These are phyloP conservation scores for Mycosphaerelloides madeirae DNA, from an alignment of 2,329 filamentous ascomycete species.

Conservation along the genomic window DNA sequence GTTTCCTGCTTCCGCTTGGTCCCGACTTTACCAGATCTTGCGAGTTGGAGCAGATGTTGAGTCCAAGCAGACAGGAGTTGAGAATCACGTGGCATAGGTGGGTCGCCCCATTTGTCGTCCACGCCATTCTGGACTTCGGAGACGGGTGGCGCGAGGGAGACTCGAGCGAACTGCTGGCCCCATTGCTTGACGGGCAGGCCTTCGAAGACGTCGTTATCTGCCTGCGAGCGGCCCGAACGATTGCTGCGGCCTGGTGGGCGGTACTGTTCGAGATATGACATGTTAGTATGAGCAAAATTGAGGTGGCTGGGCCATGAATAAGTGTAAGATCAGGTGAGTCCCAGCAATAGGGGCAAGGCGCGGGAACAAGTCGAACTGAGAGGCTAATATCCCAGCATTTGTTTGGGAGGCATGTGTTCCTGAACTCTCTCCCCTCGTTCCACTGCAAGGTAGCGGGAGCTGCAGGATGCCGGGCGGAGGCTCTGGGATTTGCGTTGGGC, in stretches of 20 bases:
- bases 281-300: neutral
- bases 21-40: constrained; percentile 60
- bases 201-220: constrained; percentile 63
- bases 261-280: constrained; percentile 40
- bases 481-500: too few relatives aligned
- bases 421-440: too few relatives aligned
- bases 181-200: constrained; percentile 89
- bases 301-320: too few relatives aligned
- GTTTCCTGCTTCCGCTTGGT: constrained; percentile 60
- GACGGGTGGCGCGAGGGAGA: constrained; percentile 30
- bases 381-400: too few relatives aligned
- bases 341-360: too few relatives aligned
- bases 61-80: constrained; percentile 72
- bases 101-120: constrained; percentile 70
- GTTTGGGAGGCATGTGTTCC: too few relatives aligned
- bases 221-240: constrained; percentile 53
- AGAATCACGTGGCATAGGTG: constrained; percentile 84
- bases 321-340: too few relatives aligned
- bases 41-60: constrained; percentile 75
- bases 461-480: too few relatives aligned
- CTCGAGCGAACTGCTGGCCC: constrained; percentile 51
- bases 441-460: too few relatives aligned
- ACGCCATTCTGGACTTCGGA: constrained; percentile 21
- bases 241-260: constrained; percentile 54
- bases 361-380: too few relatives aligned